Percentiles rank a stretch among this genome's conserved stretches.
phyloP scores from a whole-genome alignment of 768 basidiomycete species.

The Leccinum boreale region DNA sequence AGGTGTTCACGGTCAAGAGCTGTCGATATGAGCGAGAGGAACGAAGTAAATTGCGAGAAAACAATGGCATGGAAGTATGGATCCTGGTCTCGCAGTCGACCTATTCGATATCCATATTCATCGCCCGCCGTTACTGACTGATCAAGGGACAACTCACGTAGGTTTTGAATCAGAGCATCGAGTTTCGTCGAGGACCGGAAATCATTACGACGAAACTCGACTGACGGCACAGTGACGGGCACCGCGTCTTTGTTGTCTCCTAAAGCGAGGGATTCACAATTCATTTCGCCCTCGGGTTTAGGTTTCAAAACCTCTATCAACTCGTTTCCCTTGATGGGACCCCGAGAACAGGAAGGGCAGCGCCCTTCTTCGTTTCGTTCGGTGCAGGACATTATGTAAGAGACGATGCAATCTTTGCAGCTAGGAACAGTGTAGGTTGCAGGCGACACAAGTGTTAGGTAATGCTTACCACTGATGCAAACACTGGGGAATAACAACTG shows the following conservation, averaged over 20 bases:
- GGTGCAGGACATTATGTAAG: conserved; percentile 64
- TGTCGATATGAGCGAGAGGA: conserved; percentile 76
- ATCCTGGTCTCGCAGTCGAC: conserved; percentile 64
- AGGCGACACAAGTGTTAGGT: background rate
- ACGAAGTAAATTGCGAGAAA: conserved; percentile 89
- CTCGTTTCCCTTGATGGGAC: conserved; percentile 62
- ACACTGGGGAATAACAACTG: conserved; percentile 70
- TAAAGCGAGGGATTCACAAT: background rate
- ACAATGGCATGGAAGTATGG: conserved; percentile 80
- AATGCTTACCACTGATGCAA: conserved; percentile 65
- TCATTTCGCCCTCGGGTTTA: conserved; percentile 9
- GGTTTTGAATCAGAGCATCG: conserved; percentile 71
- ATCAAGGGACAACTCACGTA: conserved; percentile 47
- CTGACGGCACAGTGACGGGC: conserved; percentile 34
- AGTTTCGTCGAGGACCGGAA: conserved; percentile 91
- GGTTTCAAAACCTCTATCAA: conserved; percentile 59
- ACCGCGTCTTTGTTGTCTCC: conserved; percentile 16
- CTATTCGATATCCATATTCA: conserved; percentile 31
- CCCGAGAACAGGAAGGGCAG: conserved; percentile 79
- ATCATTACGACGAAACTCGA: conserved; percentile 73
- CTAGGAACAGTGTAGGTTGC: conserved; percentile 35
- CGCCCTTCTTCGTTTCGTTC: conserved; percentile 66
- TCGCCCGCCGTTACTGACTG: background rate
- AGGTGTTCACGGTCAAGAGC: conserved; percentile 68
- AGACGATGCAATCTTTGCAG: conserved; percentile 88